Evolutionary conservation across 768 basidiomycete species (phyloP).

Genomic region (Pleurotus tuber-regium): DNA sequence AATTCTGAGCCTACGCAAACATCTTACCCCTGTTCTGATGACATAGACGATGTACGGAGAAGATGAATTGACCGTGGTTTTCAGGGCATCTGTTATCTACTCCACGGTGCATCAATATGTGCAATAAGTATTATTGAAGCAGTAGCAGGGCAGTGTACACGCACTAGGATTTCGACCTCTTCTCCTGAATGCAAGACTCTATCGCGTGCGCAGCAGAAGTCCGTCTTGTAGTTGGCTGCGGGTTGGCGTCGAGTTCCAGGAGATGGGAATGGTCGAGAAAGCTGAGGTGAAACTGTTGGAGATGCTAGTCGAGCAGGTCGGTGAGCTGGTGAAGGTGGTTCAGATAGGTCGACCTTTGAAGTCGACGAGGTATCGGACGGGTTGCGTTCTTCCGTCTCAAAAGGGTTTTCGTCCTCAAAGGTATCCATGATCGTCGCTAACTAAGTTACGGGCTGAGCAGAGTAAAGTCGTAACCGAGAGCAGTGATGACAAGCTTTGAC

Average conservation of each 20-base stretch:
- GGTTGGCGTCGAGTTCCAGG: slow-evolving; percentile 53
- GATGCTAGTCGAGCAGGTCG: slow-evolving; percentile 44
- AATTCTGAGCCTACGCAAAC: slow-evolving; percentile 4
- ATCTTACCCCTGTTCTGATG: slow-evolving; percentile 78
- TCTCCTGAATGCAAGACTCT: slow-evolving; percentile 79
- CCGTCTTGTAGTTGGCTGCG: slow-evolving; percentile 59
- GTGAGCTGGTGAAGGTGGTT: slow-evolving; percentile 56
- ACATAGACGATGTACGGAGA: slow-evolving; percentile 95
- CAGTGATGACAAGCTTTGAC: too few species aligned
- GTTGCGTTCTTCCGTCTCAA: slow-evolving; percentile 49
- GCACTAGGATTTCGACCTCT: slow-evolving; percentile 75
- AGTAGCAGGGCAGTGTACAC: slow-evolving; percentile 22
- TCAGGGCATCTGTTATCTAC: slow-evolving; percentile 93
- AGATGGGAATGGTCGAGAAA: slow-evolving; percentile 52
- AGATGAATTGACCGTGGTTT: slow-evolving; percentile 85
- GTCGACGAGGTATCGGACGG: slow-evolving; percentile 55
- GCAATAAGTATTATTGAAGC: neutral
- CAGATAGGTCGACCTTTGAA: slow-evolving; percentile 53
- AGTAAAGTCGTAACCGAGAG: too few species aligned
- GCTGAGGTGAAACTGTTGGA: slow-evolving; percentile 37
- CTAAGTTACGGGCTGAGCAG: too few species aligned
- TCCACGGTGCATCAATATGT: neutral
- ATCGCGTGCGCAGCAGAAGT: slow-evolving; percentile 78
- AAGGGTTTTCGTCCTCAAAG: slow-evolving; percentile 69
- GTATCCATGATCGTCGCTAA: slow-evolving; percentile 32